A percentile compares a stretch with the other conserved stretches of the same genome.
Evolutionary conservation across 176 grass and related monocot genomes (phyloP).

Genomic region (Poa pratensis): DNA sequence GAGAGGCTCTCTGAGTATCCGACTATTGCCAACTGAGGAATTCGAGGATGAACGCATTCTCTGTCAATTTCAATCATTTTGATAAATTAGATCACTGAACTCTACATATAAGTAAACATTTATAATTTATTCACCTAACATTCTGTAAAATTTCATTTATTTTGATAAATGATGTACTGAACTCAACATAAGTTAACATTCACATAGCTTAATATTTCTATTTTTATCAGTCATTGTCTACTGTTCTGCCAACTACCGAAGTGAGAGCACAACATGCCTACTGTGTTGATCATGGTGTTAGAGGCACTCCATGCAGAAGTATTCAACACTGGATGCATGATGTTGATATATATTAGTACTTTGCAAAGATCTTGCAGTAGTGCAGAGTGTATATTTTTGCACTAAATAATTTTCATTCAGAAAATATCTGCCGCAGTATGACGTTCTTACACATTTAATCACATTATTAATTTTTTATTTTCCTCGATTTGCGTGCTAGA

Average conservation of each 20-base stretch:
- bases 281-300: not conserved
- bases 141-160: slow-evolving; percentile 37
- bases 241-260: too few relatives aligned
- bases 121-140: slow-evolving; percentile 2
- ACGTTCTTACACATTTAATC: slow-evolving; percentile 2
- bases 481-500: not conserved
- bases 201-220: not conserved
- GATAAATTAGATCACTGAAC: slow-evolving; percentile 25
- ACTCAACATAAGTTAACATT: slow-evolving; percentile 16
- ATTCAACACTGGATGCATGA: not conserved
- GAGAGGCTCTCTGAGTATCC: slow-evolving; percentile 82
- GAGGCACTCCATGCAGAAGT: not conserved
- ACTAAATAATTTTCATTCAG: not conserved
- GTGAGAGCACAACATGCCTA: not conserved
- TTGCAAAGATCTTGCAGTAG: not conserved
- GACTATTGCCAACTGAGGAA: slow-evolving; percentile 75
- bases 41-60: slow-evolving; percentile 81
- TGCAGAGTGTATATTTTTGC: not conserved
- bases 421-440: not conserved
- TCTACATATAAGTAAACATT: slow-evolving; percentile 17
- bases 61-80: slow-evolving; percentile 39
- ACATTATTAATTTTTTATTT: slow-evolving; percentile 3
- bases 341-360: not conserved
- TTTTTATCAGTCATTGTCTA: slow-evolving; percentile 8
- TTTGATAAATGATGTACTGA: slow-evolving; percentile 28